A percentile compares a stretch with the other conserved stretches of the same genome.
These are phyloP conservation scores for Biscogniauxia sp. DNA, from an alignment of 2,329 filamentous ascomycete species.

Conservation along the genomic window DNA sequence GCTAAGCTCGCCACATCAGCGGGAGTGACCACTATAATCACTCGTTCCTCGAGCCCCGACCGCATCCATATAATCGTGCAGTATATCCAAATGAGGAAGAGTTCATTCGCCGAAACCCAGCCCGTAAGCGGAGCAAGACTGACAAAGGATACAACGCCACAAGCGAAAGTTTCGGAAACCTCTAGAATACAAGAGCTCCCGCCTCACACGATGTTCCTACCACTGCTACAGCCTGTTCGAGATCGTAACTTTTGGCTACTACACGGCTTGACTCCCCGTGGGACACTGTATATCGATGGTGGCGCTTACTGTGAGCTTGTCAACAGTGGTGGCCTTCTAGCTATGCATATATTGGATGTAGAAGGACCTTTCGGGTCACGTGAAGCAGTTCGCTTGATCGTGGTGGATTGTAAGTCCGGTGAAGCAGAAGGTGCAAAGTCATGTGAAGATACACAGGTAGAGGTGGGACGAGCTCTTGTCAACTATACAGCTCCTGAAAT, in stretches of 20 bases:
- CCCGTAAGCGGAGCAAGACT: constrained; percentile 21
- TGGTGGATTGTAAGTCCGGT: constrained; percentile 57
- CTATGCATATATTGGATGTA: constrained; percentile 84
- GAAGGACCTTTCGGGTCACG: constrained; percentile 87
- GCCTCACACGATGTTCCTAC: constrained; percentile 89
- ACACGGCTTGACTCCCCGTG: constrained; percentile 85
- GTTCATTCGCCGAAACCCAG: constrained; percentile 14
- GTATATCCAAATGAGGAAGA: constrained; percentile 67
- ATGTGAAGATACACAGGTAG: too few species aligned
- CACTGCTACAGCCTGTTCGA: constrained; percentile 77
- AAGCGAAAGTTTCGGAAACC: constrained; percentile 30
- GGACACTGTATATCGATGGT: constrained; percentile 88
- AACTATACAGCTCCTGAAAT: too few species aligned
- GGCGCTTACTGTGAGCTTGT: constrained; percentile 79
- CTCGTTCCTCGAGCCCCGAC: constrained; percentile 85
- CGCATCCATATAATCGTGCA: constrained; percentile 86
- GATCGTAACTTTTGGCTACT: constrained; percentile 97
- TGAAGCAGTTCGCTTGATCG: constrained; percentile 83
- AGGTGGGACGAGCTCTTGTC: too few species aligned
- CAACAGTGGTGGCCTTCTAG: constrained; percentile 84
- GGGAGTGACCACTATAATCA: constrained; percentile 94
- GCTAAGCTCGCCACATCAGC: constrained; percentile 89
- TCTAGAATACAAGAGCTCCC: constrained; percentile 47
- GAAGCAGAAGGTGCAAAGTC: too few species aligned
- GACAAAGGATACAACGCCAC: constrained; percentile 35